Conservation (phyloP, 2,329 filamentous ascomycete genomes). For the Fonsecaea pugnacius region DNA sequence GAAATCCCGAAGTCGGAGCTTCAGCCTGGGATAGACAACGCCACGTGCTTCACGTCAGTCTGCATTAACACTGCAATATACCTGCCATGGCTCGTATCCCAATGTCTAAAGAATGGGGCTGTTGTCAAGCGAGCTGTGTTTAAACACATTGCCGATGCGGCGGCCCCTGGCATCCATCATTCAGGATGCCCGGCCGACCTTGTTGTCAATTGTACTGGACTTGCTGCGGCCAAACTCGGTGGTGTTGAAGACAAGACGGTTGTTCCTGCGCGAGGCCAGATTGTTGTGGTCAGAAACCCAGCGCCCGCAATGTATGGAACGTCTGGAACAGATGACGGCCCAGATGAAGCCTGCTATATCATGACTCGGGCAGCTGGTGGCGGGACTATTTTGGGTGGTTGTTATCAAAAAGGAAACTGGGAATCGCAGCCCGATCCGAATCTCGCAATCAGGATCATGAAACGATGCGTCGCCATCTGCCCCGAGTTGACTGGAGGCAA, state of each 20-base stretch:
- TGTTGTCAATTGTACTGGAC: constrained; percentile 82
- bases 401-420: constrained; percentile 79
- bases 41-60: constrained; percentile 76
- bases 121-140: constrained; percentile 67
- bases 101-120: constrained; percentile 76
- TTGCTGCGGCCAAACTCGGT: constrained; percentile 74
- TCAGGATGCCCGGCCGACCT: constrained; percentile 65
- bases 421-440: constrained; percentile 77
- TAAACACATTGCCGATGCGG: constrained; percentile 73
- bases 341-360: constrained; percentile 74
- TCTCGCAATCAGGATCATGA: constrained; percentile 82
- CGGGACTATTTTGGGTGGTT: constrained; percentile 85
- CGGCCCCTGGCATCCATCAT: constrained; percentile 65
- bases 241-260: constrained; percentile 78
- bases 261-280: constrained; percentile 78
- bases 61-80: constrained; percentile 93
- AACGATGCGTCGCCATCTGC: constrained; percentile 67
- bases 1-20: constrained; percentile 63
- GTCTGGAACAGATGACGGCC: constrained; percentile 74
- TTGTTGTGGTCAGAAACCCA: constrained; percentile 81
- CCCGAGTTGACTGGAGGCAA: constrained; percentile 68
- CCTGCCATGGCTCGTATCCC: constrained; percentile 79
- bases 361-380: constrained; percentile 81
- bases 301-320: constrained; percentile 69
- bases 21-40: constrained; percentile 69